These are phyloP conservation scores for Zangia roseola DNA, from an alignment of 768 basidiomycete genomes.

Conservation along the genomic window DNA sequence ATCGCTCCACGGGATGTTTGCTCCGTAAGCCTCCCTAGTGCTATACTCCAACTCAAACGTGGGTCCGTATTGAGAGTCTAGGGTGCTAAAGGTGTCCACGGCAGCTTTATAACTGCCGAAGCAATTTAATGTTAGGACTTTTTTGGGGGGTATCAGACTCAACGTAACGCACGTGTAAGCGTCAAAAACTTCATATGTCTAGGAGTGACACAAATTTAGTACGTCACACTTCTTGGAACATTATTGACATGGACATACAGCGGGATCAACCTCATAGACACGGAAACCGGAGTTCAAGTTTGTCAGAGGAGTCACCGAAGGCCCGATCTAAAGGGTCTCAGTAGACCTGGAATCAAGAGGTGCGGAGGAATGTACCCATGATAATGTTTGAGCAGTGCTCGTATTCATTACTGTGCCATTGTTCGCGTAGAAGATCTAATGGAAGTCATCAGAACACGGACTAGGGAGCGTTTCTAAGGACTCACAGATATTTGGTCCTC, in stretches of 20 bases:
- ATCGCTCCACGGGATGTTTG: constrained; percentile 52
- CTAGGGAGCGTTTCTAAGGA: background rate
- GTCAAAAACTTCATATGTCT: constrained; percentile 79
- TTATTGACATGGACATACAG: constrained; percentile 42
- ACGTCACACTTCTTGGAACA: background rate
- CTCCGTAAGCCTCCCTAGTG: constrained; percentile 66
- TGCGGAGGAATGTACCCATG: constrained; percentile 40
- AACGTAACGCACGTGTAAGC: constrained; percentile 62
- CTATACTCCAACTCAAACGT: constrained; percentile 63
- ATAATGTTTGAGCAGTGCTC: constrained; percentile 53
- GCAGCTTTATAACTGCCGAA: constrained; percentile 58
- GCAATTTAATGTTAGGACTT: background rate
- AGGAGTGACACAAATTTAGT: constrained; percentile 3
- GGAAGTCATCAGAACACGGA: background rate
- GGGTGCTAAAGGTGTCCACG: constrained; percentile 54
- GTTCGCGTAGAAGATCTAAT: constrained; percentile 68
- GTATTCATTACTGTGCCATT: constrained; percentile 62
- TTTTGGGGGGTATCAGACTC: background rate
- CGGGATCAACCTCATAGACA: constrained; percentile 48
- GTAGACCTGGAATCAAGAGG: constrained; percentile 3
- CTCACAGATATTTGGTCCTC: constrained; percentile 68
- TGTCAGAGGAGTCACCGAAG: constrained; percentile 66
- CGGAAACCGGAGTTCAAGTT: constrained; percentile 76
- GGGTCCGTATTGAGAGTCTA: constrained; percentile 67
- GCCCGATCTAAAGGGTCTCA: constrained; percentile 50